phyloP scores from a whole-genome alignment of 1,284 basidiomycete species.

The Cryptococcus sp. region DNA sequence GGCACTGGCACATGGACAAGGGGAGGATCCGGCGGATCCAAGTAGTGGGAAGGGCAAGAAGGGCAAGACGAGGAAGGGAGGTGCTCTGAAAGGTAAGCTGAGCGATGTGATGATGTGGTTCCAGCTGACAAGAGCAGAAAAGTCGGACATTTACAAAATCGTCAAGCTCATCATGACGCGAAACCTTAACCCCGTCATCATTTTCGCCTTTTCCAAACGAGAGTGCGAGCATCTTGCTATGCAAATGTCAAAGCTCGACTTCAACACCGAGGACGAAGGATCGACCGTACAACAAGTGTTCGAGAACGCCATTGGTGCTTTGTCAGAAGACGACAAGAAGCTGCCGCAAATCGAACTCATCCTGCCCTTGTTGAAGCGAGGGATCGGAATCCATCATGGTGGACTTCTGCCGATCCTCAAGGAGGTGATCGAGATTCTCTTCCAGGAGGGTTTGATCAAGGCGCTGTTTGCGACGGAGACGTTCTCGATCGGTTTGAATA shows the following conservation, averaged over 20 bases:
- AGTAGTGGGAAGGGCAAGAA: constrained; percentile 74
- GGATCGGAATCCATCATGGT: constrained; percentile 98
- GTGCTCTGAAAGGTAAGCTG: constrained; percentile 74
- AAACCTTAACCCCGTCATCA: constrained; percentile 97
- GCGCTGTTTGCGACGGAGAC: constrained; percentile 98
- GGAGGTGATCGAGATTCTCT: constrained; percentile 98
- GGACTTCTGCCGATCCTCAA: constrained; percentile 96
- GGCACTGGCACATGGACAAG: constrained; percentile 72
- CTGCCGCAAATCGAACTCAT: constrained; percentile 94
- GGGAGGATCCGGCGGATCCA: constrained; percentile 89
- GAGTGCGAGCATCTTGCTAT: constrained; percentile 94
- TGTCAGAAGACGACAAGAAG: constrained; percentile 79
- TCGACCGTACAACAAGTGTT: constrained; percentile 85
- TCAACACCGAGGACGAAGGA: constrained; percentile 91
- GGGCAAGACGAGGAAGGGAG: constrained; percentile 84
- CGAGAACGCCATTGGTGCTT: constrained; percentile 85
- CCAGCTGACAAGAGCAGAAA: constrained; percentile 13
- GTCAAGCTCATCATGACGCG: constrained; percentile 99
- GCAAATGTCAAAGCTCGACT: constrained; percentile 90
- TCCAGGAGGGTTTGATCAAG: constrained; percentile 99
- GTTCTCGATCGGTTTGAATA: constrained; percentile 98
- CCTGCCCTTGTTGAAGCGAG: constrained; percentile 86
- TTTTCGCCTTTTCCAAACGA: constrained; percentile 97
- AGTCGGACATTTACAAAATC: constrained; percentile 87
- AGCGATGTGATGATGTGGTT: constrained; percentile 3